Percentiles rank a stretch among this genome's conserved stretches.
Conservation (phyloP, 2,329 filamentous ascomycete species). For the Colletotrichum lentis region DNA sequence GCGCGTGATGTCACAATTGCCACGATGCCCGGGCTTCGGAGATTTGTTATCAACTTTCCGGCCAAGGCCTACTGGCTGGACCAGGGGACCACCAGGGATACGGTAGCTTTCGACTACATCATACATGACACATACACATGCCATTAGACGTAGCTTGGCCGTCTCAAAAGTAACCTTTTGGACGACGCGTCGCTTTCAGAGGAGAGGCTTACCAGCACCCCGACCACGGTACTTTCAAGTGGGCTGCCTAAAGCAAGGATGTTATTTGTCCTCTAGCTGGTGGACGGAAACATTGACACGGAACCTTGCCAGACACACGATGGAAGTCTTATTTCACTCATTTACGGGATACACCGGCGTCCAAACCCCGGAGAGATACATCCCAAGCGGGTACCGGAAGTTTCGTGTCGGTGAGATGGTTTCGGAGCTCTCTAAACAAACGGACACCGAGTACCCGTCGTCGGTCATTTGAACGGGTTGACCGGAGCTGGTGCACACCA, state of each 20-base stretch:
- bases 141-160: constrained; percentile 15
- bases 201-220: constrained; percentile 5
- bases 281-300: constrained; percentile 20
- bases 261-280: not conserved
- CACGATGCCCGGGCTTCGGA: constrained; percentile 10
- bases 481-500: constrained; percentile 15
- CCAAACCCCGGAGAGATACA: constrained; percentile 18
- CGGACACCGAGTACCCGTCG: constrained; percentile 6
- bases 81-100: constrained; percentile 9
- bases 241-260: constrained; percentile 10
- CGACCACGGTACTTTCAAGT: constrained; percentile 6
- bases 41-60: not conserved
- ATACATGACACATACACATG: too few relatives aligned
- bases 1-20: constrained; percentile 7
- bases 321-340: constrained; percentile 13
- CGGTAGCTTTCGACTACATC: constrained; percentile 3
- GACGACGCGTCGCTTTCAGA: not conserved
- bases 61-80: constrained; percentile 16
- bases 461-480: not conserved
- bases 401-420: not conserved
- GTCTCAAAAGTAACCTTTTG: constrained; percentile 21
- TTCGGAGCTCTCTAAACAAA: not conserved
- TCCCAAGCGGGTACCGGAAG: constrained; percentile 10
- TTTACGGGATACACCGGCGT: not conserved
- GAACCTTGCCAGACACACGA: constrained; percentile 25